These are phyloP conservation scores for Clarireedia hainanense DNA, from an alignment of 2,329 filamentous ascomycete genomes.

Conservation along the genomic window DNA sequence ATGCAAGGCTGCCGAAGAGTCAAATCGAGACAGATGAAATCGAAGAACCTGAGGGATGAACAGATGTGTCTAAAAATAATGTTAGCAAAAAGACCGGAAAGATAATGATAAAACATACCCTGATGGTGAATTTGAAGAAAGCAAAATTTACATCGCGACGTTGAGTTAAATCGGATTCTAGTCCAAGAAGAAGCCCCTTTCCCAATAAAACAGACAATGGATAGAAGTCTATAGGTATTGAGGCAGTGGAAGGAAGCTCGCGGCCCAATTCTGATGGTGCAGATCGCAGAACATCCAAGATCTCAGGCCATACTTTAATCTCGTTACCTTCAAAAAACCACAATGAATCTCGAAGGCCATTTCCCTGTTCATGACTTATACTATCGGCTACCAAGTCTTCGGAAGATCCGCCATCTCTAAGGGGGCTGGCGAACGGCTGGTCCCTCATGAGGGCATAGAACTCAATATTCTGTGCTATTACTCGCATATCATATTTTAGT, in stretches of 20 bases:
- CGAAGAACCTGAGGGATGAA: constrained; percentile 85
- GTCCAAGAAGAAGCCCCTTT: constrained; percentile 82
- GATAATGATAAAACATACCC: constrained; percentile 49
- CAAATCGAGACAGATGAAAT: constrained; percentile 67
- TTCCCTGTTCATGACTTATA: constrained; percentile 18
- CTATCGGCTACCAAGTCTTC: constrained; percentile 13
- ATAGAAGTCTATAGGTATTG: constrained; percentile 88
- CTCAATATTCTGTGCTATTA: constrained; percentile 92
- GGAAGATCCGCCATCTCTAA: constrained; percentile 9
- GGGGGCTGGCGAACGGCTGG: constrained; percentile 42
- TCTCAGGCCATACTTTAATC: constrained; percentile 81
- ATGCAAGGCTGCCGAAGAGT: constrained; percentile 71
- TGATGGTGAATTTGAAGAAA: constrained; percentile 77
- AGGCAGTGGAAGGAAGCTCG: constrained; percentile 67
- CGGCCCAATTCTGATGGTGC: constrained; percentile 56
- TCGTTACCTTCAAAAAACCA: constrained; percentile 91
- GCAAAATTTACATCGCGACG: constrained; percentile 86
- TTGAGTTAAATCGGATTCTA: constrained; percentile 91
- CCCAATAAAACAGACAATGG: constrained; percentile 80
- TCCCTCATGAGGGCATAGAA: constrained; percentile 92
- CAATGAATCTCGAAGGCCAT: constrained; percentile 67
- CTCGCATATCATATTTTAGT: constrained; percentile 96
- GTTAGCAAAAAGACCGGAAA: constrained; percentile 10
- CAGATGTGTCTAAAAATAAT: constrained; percentile 65
- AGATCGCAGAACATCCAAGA: constrained; percentile 72